These are phyloP conservation scores for Plasmodium berghei DNA, from an alignment of 169 alveolate genomes.

Conservation along the genomic window DNA sequence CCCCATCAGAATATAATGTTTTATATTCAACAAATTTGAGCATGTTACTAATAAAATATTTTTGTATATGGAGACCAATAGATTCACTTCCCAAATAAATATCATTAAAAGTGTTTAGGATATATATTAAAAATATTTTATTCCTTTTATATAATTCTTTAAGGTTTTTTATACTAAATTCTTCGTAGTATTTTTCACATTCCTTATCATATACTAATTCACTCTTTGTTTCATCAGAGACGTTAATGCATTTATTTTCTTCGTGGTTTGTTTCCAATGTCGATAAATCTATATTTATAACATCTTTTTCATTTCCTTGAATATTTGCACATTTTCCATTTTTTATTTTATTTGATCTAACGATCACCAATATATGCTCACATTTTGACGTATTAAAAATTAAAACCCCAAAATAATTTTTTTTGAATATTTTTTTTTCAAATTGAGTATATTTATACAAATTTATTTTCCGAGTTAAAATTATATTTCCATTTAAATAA, in stretches of 20 bases:
- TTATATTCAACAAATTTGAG: slow-evolving; percentile 32
- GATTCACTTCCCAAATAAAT: slow-evolving; percentile 16
- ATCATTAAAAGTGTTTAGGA: slow-evolving; percentile 36
- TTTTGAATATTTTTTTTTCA: slow-evolving; percentile 13
- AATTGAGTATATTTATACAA: slow-evolving; percentile 11
- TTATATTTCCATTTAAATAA: slow-evolving; percentile 41
- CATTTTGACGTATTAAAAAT: slow-evolving; percentile 26
- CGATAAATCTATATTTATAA: background rate
- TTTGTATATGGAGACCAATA: slow-evolving; percentile 16
- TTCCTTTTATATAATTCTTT: slow-evolving; percentile 55
- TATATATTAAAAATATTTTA: slow-evolving; percentile 37
- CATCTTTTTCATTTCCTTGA: background rate
- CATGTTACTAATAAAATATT: slow-evolving; percentile 12
- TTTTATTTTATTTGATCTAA: background rate
- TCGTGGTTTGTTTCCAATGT: background rate
- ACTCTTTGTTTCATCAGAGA: background rate
- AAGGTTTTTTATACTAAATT: slow-evolving; percentile 31
- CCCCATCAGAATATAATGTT: slow-evolving; percentile 39
- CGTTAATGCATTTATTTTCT: background rate
- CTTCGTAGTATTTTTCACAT: slow-evolving; percentile 26
- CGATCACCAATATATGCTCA: slow-evolving; percentile 40
- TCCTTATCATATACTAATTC: background rate
- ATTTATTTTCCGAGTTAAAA: slow-evolving; percentile 5
- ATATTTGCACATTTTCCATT: background rate
- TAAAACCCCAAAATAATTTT: slow-evolving; percentile 24